Base-by-base conservation (phyloP, 768 basidiomycete genomes). In the Leccinum arenicola region DNA sequence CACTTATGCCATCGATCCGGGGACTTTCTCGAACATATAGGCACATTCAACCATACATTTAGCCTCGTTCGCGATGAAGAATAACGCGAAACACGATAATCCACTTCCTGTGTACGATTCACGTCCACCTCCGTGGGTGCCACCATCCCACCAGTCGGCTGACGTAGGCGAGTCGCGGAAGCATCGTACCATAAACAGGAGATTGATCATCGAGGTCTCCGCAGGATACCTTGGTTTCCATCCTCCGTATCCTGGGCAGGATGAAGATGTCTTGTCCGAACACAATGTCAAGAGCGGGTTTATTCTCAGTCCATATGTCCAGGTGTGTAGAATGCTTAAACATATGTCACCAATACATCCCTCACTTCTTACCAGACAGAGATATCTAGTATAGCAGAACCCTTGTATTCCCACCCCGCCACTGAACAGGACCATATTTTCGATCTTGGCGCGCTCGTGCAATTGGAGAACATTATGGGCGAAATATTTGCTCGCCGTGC, bases 151-250 rank as follows among this genome's bases (percentile, higher is more conserved):
- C 73, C 73, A 69, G 11, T 76, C 82, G 36, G 88, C 86, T 27
- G 90, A 92, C 71, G 76, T 93, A 53, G 91, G 91, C 84, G 59
- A 56, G 80, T 68, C 31, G 14, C 45, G 4, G 49, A 45, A 9
- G 19, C 27, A 29, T 38, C 8, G 10, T 27, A 47, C 10, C 8
- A 3, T 48, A 19, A 6, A 4, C 27, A 14, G 5, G 9, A 43
- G 17, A n/a, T 55, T 60, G 19, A 63, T 23, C 1, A 3, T 23
- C 1, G 4, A 36, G 1, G 29, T 3, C 3, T 11, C 36, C 10
- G 4, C 56, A 93, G 91, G 91, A 17, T 91, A 88, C 69, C 77
- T 81, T 56, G 89, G 89, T 11, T 92, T 89, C 64, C 79, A 86
- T 68, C 92, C 92, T 48, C 89, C 92, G 6, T 80, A 82, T 43